Evolutionary conservation across 257 asterid species (phyloP).

Genomic region (Misopates orontium): DNA sequence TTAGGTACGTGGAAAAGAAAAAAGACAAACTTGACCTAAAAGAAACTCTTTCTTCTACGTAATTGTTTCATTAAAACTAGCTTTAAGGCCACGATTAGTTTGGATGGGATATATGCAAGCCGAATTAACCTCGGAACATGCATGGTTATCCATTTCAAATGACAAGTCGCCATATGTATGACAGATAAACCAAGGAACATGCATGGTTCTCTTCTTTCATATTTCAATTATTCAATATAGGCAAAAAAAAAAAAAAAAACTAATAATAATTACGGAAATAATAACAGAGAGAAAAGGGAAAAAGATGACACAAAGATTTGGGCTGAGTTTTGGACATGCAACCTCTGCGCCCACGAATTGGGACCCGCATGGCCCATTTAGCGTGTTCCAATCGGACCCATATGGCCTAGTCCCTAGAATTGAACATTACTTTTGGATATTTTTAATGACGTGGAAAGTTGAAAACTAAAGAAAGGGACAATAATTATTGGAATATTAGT

Average conservation of each 20-base stretch:
- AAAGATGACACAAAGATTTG: background rate
- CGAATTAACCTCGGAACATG: conserved; percentile 18
- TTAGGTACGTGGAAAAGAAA: no score
- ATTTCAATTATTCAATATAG: no score
- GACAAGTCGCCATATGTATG: background rate
- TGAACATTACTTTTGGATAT: conserved; percentile 15
- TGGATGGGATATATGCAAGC: background rate
- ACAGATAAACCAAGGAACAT: background rate
- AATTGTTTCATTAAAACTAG: background rate
- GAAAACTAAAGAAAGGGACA: no score
- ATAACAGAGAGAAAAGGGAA: background rate
- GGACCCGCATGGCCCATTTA: background rate
- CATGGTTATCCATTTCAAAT: conserved; percentile 4
- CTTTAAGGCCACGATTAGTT: background rate
- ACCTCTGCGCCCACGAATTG: no score
- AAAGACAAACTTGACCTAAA: no score
- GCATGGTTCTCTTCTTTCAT: background rate
- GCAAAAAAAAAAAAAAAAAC: background rate
- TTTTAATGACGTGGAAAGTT: conserved; percentile 20
- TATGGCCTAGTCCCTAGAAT: background rate
- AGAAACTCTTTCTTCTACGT: background rate
- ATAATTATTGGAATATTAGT: no score
- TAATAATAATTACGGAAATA: conserved; percentile 6
- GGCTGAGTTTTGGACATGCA: background rate
- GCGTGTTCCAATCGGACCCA: conserved; percentile 34